These are phyloP conservation scores for Neurospora crassa DNA, from an alignment of 2,329 filamentous ascomycete species.

Conservation along the genomic window DNA sequence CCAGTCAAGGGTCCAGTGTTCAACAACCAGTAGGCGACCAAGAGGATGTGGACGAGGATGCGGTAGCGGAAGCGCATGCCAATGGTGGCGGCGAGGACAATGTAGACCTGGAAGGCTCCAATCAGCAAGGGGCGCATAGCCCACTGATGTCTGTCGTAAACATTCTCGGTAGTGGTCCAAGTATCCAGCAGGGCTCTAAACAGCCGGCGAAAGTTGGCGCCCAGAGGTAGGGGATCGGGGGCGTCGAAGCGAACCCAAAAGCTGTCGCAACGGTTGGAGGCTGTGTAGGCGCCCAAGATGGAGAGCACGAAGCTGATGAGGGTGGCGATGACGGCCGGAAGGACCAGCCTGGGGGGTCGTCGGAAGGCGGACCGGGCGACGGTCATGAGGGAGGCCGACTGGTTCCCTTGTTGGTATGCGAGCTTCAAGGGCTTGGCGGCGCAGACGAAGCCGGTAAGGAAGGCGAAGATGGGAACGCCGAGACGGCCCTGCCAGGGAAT, in stretches of 20 bases:
- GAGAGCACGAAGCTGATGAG: conserved; percentile 39
- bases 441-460: conserved; percentile 46
- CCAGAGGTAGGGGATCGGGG: conserved; percentile 32
- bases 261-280: conserved; percentile 36
- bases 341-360: conserved; percentile 39
- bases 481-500: conserved; percentile 44
- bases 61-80: conserved; percentile 38
- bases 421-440: conserved; percentile 44
- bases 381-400: conserved; percentile 32
- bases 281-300: conserved; percentile 36
- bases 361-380: conserved; percentile 44
- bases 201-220: conserved; percentile 33
- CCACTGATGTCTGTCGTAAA: conserved; percentile 47
- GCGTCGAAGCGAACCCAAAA: conserved; percentile 42
- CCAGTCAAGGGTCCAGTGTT: conserved; percentile 34
- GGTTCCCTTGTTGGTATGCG: conserved; percentile 33
- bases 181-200: conserved; percentile 34
- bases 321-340: conserved; percentile 42
- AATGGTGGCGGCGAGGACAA: conserved; percentile 35
- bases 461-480: conserved; percentile 46
- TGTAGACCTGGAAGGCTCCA: conserved; percentile 41
- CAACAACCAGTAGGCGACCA: conserved; percentile 40
- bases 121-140: conserved; percentile 38
- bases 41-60: conserved; percentile 32
- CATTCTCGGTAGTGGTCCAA: conserved; percentile 41